A percentile compares a stretch with the other conserved stretches of the same genome.
phyloP scores from a whole-genome alignment of 2,329 filamentous ascomycete genomes.

The Colletotrichum lupini region DNA sequence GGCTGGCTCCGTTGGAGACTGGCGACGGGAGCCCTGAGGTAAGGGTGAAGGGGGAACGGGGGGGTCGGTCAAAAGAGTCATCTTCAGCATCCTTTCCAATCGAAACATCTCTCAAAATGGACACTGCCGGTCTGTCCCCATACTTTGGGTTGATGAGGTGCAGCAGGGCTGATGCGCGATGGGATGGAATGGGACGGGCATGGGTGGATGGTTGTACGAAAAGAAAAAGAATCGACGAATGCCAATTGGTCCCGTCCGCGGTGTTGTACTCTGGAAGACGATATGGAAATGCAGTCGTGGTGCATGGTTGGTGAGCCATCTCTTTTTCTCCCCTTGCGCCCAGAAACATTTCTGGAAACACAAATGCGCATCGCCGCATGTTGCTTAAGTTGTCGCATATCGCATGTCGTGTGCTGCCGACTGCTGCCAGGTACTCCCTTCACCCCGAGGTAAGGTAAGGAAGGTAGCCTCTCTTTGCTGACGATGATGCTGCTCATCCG shows the following conservation, averaged over 20 bases:
- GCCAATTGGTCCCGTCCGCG: slow-evolving; percentile 14
- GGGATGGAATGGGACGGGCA: slow-evolving; percentile 22
- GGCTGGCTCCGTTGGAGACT: not conserved
- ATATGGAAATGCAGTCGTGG: not conserved
- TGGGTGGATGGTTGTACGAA: slow-evolving; percentile 32
- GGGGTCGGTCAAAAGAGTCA: slow-evolving; percentile 35
- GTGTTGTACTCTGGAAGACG: slow-evolving; percentile 7
- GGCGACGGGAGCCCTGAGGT: not conserved
- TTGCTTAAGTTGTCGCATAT: slow-evolving; percentile 1
- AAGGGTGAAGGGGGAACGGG: slow-evolving; percentile 9
- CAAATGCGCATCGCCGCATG: slow-evolving; percentile 17
- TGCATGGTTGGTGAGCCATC: slow-evolving; percentile 17
- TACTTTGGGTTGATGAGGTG: slow-evolving; percentile 36
- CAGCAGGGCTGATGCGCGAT: slow-evolving; percentile 37
- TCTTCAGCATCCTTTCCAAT: slow-evolving; percentile 30
- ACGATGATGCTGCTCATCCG: not conserved
- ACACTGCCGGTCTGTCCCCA: slow-evolving; percentile 32
- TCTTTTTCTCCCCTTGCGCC: slow-evolving; percentile 6
- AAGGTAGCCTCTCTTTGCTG: not conserved
- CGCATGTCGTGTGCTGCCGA: not conserved
- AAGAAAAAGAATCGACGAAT: not conserved
- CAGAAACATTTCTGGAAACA: slow-evolving; percentile 10
- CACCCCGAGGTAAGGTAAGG: too few relatives aligned
- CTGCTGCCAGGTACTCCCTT: slow-evolving; percentile 15
- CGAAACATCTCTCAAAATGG: slow-evolving; percentile 32